Conservation (phyloP, 2,329 filamentous ascomycete species). For the Blumeria hordei region DNA sequence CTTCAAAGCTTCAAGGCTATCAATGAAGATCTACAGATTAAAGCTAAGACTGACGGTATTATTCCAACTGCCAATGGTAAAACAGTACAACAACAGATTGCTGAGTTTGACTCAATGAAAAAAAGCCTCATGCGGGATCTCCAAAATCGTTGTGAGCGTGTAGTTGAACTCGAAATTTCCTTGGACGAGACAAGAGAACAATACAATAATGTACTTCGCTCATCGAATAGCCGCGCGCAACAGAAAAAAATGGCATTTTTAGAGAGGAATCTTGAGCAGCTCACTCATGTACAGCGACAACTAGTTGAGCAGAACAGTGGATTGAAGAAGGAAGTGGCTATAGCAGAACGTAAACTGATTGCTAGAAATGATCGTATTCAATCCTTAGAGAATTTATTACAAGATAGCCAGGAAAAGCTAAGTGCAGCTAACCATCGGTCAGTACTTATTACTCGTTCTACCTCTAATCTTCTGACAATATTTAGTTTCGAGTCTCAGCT, state of each 20-base stretch:
- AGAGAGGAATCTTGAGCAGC: slow-evolving; percentile 89
- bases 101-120: slow-evolving; percentile 98
- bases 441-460: slow-evolving; percentile 16
- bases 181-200: slow-evolving; percentile 94
- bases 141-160: slow-evolving; percentile 92
- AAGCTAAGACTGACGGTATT: slow-evolving; percentile 36
- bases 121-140: slow-evolving; percentile 97
- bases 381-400: slow-evolving; percentile 71
- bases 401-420: slow-evolving; percentile 96
- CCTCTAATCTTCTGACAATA: slow-evolving; percentile 5
- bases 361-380: slow-evolving; percentile 92
- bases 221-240: slow-evolving; percentile 92
- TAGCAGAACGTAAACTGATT: slow-evolving; percentile 90
- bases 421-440: slow-evolving; percentile 95
- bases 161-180: slow-evolving; percentile 94
- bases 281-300: slow-evolving; percentile 91
- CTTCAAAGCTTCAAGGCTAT: slow-evolving; percentile 58
- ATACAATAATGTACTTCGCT: slow-evolving; percentile 93
- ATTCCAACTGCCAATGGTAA: slow-evolving; percentile 49
- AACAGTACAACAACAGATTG: slow-evolving; percentile 90
- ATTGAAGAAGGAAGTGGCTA: slow-evolving; percentile 97
- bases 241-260: slow-evolving; percentile 99
- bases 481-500: slow-evolving; percentile 88
- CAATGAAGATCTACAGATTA: slow-evolving; percentile 56
- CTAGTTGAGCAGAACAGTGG: slow-evolving; percentile 93